phyloP scores from a whole-genome alignment of 2,329 filamentous ascomycete species.

The Rugonectria rugulosa region DNA sequence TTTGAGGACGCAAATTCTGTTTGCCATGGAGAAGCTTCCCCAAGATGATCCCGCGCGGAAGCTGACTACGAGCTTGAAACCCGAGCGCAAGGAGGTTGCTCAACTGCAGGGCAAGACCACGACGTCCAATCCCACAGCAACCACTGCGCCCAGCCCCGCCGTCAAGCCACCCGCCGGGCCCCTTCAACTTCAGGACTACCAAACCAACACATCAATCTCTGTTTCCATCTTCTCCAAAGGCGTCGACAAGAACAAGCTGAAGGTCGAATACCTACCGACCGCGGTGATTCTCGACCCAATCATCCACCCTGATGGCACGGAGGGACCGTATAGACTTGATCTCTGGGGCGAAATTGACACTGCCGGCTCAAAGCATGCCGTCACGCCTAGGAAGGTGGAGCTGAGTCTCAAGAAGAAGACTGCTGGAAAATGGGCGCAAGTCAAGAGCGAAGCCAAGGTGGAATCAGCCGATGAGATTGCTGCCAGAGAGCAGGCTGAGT shows the following conservation, averaged over 20 bases:
- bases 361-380: constrained; percentile 64
- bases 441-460: constrained; percentile 31
- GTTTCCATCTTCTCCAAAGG: constrained; percentile 54
- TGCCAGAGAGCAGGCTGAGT: constrained; percentile 29
- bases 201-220: constrained; percentile 44
- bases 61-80: constrained; percentile 47
- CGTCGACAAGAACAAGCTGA: constrained; percentile 49
- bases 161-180: constrained; percentile 28
- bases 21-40: constrained; percentile 52
- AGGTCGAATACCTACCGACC: constrained; percentile 44
- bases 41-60: constrained; percentile 55
- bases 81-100: constrained; percentile 42
- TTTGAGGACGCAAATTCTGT: constrained; percentile 58
- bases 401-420: constrained; percentile 73
- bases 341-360: constrained; percentile 73
- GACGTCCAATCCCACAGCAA: neutral
- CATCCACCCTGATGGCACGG: constrained; percentile 56
- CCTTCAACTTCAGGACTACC: constrained; percentile 46
- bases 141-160: constrained; percentile 3
- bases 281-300: constrained; percentile 41
- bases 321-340: constrained; percentile 68
- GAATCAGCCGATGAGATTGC: neutral
- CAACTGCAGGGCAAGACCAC: constrained; percentile 14
- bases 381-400: constrained; percentile 83
- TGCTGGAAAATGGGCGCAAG: constrained; percentile 71